Evolutionary conservation across 2,329 filamentous ascomycete species (phyloP), one percentile per base, ranked within the genome.

Genomic region (Cordyceps tenuipes): DNA sequence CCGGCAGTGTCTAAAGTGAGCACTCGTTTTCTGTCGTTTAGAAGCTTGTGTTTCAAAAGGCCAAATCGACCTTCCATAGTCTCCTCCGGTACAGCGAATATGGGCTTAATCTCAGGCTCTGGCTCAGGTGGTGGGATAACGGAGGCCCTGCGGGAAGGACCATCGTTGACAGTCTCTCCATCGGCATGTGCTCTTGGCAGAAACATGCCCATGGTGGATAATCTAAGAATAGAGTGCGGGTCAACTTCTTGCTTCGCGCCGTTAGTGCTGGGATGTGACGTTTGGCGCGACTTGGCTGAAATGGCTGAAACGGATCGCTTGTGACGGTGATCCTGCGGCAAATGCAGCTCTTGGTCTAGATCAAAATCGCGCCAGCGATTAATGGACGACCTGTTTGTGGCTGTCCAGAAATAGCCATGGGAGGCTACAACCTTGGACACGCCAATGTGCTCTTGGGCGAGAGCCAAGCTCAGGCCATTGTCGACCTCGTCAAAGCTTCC

Each of bases 1-100:
- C 94, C 94, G 1, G 93, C 92, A 2, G 94, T 97, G 72, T 99
- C 94, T 57, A 96, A 77, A 0, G 94, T 99, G 64, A 99, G 77
- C 4, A 95, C 92, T 62, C 91, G 84, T 69, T 90, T 88, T 65
- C 93, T 83, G 71, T 99, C 93, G 72, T 96, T 97, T 62, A 99
- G 79, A 66, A 97, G 81, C 67, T 88, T 87, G 72, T 97, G 90
- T 73, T 97, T 99, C 63, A 97, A 91, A 57, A 99, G 76, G 10
- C 94, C 94, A 74, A 96, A 93, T 68, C 97, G 92, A 1, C 94
- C 94, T 73, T 97, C 91, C 52, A 99, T 94, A 0, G 89, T 91
- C 70, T 93, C 90, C 64, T 87, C 84, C 1, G 88, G 88, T 58
- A 86, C 71, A 57, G 84, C 78, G 66, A 89, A 82, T 55, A 91